Conservation (phyloP, 2,329 filamentous ascomycete genomes). For the Pseudogymnoascus sp. region DNA sequence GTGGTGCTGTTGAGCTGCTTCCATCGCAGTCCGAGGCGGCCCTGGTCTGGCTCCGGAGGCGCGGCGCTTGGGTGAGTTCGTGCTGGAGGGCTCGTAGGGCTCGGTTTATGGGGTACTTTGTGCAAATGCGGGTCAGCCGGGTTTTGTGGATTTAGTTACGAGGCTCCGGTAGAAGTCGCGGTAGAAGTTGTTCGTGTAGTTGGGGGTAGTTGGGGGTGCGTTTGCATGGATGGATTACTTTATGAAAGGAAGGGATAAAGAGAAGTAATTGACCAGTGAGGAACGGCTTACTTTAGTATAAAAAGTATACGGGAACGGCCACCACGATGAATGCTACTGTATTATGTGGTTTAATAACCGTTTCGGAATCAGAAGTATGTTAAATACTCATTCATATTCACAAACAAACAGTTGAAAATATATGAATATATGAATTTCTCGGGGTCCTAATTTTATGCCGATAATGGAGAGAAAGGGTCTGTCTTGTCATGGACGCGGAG, state of each 20-base stretch:
- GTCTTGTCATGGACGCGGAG: not conserved
- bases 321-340: not conserved
- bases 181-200: not conserved
- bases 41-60: not conserved
- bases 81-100: slow-evolving; percentile 4
- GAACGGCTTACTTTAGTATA: not conserved
- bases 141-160: not conserved
- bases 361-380: not conserved
- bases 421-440: not conserved
- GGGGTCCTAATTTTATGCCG: slow-evolving; percentile 1
- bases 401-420: not conserved
- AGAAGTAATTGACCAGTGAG: not conserved
- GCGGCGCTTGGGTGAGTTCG: not conserved
- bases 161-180: not conserved
- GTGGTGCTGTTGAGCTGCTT: not conserved
- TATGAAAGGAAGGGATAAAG: not conserved
- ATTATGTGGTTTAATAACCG: not conserved
- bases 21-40: not conserved
- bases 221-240: slow-evolving; percentile 3
- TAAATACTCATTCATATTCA: not conserved
- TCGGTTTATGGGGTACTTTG: not conserved
- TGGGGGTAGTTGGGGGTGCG: not conserved
- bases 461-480: not conserved
- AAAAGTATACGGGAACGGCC: not conserved
- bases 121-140: slow-evolving; percentile 8